phyloP scores from a whole-genome alignment of 371 early-diverging fungal species.

The Phascolomyces articulosus region DNA sequence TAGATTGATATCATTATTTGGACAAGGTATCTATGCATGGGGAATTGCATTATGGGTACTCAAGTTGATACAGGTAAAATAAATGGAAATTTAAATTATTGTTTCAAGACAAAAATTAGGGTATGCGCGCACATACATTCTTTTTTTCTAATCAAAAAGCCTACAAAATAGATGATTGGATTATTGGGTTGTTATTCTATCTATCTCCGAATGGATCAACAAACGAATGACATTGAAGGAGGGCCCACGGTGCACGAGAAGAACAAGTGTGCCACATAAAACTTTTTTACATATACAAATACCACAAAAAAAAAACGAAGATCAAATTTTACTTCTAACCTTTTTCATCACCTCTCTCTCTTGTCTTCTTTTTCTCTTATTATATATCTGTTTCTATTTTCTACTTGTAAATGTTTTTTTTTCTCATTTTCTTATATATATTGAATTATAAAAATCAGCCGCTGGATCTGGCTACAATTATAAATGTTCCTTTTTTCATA shows the following conservation, averaged over 20 bases:
- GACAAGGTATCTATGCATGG: conserved; percentile 19
- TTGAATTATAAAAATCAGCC: no score
- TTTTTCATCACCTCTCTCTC: background rate
- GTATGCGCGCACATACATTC: no score
- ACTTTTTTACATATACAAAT: no score
- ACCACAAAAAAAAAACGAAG: no score
- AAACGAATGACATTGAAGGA: background rate
- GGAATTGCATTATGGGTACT: conserved; percentile 17
- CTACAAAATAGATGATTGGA: conserved; percentile 12
- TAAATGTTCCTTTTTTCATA: no score
- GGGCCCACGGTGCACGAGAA: background rate
- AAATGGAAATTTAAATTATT: no score
- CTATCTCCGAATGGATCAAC: conserved; percentile 11
- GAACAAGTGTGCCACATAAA: conserved; percentile 3
- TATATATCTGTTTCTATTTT: no score
- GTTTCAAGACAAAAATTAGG: no score
- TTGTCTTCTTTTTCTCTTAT: background rate
- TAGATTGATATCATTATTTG: conserved; percentile 9
- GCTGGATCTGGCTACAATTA: background rate
- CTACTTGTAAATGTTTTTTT: conserved; percentile 2
- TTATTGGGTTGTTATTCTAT: conserved; percentile 15
- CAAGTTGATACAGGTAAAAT: conserved; percentile 22
- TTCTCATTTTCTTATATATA: background rate
- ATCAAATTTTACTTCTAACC: conserved; percentile 1
- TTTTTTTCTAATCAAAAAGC: no score